A percentile compares a stretch with the other conserved stretches of the same genome.
These are phyloP conservation scores for Ceratocystis variospora DNA, from an alignment of 2,329 filamentous ascomycete species.

Conservation along the genomic window DNA sequence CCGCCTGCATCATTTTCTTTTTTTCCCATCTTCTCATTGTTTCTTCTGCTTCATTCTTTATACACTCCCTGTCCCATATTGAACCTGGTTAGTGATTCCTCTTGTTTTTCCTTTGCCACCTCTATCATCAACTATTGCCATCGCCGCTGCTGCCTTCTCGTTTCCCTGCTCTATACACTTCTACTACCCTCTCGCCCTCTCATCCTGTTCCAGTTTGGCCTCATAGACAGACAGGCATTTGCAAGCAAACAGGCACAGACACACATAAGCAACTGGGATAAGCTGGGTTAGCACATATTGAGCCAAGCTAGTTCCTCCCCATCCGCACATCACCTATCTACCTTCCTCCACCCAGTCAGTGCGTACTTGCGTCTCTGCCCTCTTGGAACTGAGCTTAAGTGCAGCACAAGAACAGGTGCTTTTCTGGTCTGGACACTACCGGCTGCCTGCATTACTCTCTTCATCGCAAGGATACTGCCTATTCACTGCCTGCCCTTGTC, in stretches of 20 bases:
- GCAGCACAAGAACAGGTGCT: not conserved
- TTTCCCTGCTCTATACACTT: not conserved
- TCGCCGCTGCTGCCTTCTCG: not conserved
- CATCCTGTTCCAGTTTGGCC: not conserved
- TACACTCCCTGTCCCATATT: not conserved
- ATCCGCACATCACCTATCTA: not conserved
- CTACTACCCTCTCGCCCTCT: not conserved
- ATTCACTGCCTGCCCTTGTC: conserved; percentile 5
- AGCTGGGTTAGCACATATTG: conserved; percentile 1
- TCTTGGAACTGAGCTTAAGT: not conserved
- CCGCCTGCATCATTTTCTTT: not conserved
- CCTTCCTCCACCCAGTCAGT: not conserved
- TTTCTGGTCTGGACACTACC: not conserved
- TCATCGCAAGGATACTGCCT: not conserved
- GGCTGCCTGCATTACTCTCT: conserved; percentile 4
- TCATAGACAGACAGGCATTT: conserved; percentile 2
- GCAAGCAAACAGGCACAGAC: conserved; percentile 4
- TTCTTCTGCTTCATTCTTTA: conserved; percentile 7
- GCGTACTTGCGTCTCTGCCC: not conserved
- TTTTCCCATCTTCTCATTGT: not conserved
- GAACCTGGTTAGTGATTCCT: conserved; percentile 6
- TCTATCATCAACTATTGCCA: not conserved
- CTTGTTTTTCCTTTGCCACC: conserved; percentile 2
- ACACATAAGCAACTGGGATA: not conserved
- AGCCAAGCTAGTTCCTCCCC: conserved; percentile 1